Conservation (phyloP, 2,329 filamentous ascomycete species). For the Trichoderma sp. region DNA sequence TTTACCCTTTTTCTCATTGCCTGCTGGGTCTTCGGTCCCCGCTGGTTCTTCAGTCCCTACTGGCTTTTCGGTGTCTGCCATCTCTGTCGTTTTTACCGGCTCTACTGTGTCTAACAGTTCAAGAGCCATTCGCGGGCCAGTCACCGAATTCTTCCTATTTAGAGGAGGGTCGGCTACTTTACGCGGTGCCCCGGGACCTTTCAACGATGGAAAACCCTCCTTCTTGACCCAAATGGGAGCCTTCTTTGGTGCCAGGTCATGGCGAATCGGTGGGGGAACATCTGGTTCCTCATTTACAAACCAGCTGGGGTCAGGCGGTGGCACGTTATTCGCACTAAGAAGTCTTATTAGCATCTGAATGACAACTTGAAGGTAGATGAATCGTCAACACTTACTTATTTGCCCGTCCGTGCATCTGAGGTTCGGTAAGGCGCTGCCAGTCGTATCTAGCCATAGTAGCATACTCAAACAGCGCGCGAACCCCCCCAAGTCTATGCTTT, state of each 20-base stretch:
- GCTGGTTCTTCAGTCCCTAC: not conserved
- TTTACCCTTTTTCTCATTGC: not conserved
- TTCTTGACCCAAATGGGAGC: not conserved
- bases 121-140: not conserved
- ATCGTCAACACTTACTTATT: not conserved
- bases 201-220: not conserved
- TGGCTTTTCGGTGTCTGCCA: not conserved
- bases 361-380: no score
- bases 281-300: not conserved
- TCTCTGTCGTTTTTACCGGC: not conserved
- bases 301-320: not conserved
- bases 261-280: not conserved
- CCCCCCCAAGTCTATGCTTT: not conserved
- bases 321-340: not conserved
- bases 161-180: not conserved
- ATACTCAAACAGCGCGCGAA: constrained; percentile 9
- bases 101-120: not conserved
- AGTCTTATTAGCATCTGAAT: no score
- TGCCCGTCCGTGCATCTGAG: not conserved
- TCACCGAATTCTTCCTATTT: not conserved
- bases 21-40: not conserved
- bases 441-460: not conserved
- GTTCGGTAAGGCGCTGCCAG: not conserved
- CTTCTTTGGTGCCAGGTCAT: not conserved
- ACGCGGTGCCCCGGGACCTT: not conserved